A percentile compares a stretch with the other conserved stretches of the same genome.
phyloP scores from a whole-genome alignment of 2,329 filamentous ascomycete species.

The Aspergillus eucalypticola region DNA sequence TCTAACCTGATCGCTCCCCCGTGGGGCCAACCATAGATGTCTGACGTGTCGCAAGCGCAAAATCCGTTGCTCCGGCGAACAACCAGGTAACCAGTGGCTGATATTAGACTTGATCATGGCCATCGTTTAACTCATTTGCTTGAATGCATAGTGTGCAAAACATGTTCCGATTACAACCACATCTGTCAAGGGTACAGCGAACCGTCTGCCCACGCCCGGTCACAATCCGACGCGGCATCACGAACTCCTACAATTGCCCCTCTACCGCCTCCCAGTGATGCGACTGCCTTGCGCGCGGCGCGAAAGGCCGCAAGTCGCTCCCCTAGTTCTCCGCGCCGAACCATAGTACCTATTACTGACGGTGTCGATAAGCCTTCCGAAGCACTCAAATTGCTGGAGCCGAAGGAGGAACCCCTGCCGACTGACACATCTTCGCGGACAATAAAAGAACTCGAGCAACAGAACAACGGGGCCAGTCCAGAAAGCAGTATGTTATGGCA shows the following conservation, averaged over 20 bases:
- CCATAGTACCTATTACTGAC: constrained; percentile 8
- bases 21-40: constrained; percentile 51
- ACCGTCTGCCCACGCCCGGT: constrained; percentile 33
- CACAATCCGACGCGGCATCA: constrained; percentile 32
- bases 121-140: constrained; percentile 6
- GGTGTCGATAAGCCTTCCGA: constrained; percentile 20
- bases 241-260: constrained; percentile 24
- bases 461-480: constrained; percentile 32
- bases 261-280: constrained; percentile 21
- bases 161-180: constrained; percentile 71
- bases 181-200: constrained; percentile 68
- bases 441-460: constrained; percentile 30
- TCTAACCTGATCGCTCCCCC: not conserved
- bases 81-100: constrained; percentile 50
- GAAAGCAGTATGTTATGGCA: constrained; percentile 37
- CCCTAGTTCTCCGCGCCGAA: constrained; percentile 24
- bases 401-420: constrained; percentile 19
- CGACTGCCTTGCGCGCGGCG: constrained; percentile 15
- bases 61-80: constrained; percentile 72
- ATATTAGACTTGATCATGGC: not conserved
- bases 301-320: constrained; percentile 30
- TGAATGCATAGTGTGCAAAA: constrained; percentile 57
- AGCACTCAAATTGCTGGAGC: constrained; percentile 15
- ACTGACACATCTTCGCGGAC: constrained; percentile 20
- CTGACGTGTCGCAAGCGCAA: constrained; percentile 74